These are phyloP conservation scores for Diaporthe sp. DNA, from an alignment of 2,329 filamentous ascomycete genomes.

Conservation along the genomic window DNA sequence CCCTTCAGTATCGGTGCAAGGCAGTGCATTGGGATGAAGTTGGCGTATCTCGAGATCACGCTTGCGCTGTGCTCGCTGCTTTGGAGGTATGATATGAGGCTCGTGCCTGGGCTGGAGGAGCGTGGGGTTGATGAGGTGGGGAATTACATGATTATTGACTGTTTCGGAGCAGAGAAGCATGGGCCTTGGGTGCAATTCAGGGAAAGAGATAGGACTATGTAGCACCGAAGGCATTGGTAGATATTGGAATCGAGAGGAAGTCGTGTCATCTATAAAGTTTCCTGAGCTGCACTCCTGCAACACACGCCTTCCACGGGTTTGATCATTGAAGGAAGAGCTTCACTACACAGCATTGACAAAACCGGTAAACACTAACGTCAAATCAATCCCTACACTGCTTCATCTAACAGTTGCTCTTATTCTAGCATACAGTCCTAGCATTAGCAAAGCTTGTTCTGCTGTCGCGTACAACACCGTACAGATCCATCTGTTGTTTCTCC, in stretches of 20 bases:
- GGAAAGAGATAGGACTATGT: not conserved
- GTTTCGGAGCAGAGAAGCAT: conserved; percentile 14
- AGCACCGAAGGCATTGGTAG: not conserved
- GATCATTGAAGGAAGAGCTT: not conserved
- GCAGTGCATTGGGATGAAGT: not conserved
- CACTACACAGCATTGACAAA: not conserved
- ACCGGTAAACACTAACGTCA: not conserved
- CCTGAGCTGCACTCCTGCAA: not conserved
- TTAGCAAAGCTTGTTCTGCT: not conserved
- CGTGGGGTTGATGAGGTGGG: not conserved
- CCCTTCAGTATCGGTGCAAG: not conserved
- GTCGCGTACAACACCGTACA: not conserved
- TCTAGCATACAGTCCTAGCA: not conserved
- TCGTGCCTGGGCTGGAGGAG: not conserved
- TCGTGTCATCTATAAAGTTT: no score
- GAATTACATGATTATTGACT: conserved; percentile 5
- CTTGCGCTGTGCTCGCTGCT: conserved; percentile 16
- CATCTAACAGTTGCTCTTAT: not conserved
- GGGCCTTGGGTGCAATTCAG: conserved; percentile 13
- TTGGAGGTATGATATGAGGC: not conserved
- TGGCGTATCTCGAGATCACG: conserved; percentile 5
- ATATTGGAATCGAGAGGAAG: not conserved
- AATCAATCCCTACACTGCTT: not conserved
- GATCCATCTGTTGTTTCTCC: no score
- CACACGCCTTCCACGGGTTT: not conserved